Base-by-base conservation (phyloP, 2,329 filamentous ascomycete genomes). In the Alternaria viburni region DNA sequence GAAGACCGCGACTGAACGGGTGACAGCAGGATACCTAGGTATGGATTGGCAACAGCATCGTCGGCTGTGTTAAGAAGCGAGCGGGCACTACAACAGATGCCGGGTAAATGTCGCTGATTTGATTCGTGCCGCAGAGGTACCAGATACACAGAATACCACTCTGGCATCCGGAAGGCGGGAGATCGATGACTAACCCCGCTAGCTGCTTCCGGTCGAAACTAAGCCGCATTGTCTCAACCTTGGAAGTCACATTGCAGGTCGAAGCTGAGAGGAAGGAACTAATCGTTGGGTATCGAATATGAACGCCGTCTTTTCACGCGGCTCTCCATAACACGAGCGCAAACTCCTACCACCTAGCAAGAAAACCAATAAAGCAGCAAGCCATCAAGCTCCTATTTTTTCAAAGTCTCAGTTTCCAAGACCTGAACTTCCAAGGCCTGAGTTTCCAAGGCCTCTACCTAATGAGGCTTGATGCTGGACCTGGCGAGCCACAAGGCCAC, bases 401-500 rank as follows among this genome's bases (percentile, higher is more conserved):
- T 6, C 36, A 6, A 1, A 2, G 36, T 1, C 36, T 41, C 36
- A 1, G 36, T 41, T 41, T 17, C 36, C 15, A 11, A 32, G 28
- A 3, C 0, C 28, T 13, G 28, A 30, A 3, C 28, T 41, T n/a
- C 32, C 32, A 17, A 41, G 1, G 9, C 15, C 36, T 41, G 36
- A 17, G 9, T 17, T 41, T 41, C 36, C 36, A 41, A 11, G 28
- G 19, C 47, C n/a, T 12, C 26, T 12, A 32, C 15, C 65, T 72
- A 77, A 57, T 77, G 74, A 5, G 68, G 67, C 61, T 77, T 78
- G 54, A 76, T 74, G 44, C 71, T 77, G 30, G 74, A 69, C 36
- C 74, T 68, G 23, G 86, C 85, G 71, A 90, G 81, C 84, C 87
- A 88, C 67, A 90, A 81, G 25, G 86, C 85, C 52, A 90, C 88